Conservation (phyloP, 139 green algal genomes). For the Asterochloris erici region DNA sequence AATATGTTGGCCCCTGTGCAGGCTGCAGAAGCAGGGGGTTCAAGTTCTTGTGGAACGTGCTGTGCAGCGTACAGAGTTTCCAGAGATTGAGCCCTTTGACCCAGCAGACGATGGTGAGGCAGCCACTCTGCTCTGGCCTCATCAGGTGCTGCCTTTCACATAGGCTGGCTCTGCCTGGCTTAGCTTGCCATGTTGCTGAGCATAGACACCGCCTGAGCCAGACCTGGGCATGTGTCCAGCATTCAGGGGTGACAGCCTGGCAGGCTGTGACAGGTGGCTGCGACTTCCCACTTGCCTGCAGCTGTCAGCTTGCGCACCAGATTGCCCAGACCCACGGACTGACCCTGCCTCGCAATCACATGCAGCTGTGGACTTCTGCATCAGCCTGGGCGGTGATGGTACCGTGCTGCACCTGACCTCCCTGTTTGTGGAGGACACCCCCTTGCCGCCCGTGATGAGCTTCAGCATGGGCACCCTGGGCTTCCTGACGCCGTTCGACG, state of each 20-base stretch:
- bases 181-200: background rate
- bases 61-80: constrained; percentile 53
- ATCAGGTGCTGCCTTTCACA: background rate
- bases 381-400: constrained; percentile 65
- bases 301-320: background rate
- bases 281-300: background rate
- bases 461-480: constrained; percentile 91
- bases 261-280: background rate
- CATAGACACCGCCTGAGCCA: background rate
- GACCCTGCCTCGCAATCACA: background rate
- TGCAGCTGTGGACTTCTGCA: constrained; percentile 71
- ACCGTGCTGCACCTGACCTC: constrained; percentile 83
- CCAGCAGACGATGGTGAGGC: constrained; percentile 9
- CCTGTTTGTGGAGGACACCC: constrained; percentile 73
- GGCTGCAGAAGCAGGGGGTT: constrained; percentile 40
- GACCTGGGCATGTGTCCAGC: background rate
- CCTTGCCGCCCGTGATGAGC: constrained; percentile 79
- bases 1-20: constrained; percentile 6
- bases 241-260: background rate
- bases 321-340: background rate
- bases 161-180: background rate
- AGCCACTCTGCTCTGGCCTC: background rate
- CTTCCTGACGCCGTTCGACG: constrained; percentile 90
- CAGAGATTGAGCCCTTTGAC: constrained; percentile 34
- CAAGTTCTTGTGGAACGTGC: constrained; percentile 69